Base-by-base conservation (phyloP, 2,329 filamentous ascomycete genomes). In the Penicillium sp. region DNA sequence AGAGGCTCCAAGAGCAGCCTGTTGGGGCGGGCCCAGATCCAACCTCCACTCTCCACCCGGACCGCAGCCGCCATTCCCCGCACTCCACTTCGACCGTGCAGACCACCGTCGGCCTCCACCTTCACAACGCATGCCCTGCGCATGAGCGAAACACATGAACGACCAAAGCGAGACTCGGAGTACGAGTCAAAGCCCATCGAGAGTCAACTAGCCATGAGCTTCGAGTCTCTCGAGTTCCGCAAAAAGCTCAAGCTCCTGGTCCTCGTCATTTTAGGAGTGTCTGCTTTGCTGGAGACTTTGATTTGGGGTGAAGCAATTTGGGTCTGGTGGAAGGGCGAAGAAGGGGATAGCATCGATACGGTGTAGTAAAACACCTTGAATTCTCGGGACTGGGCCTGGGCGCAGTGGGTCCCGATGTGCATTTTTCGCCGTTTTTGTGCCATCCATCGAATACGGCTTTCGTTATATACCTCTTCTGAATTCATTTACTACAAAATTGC, bases 271-370 rank as follows among this genome's bases (percentile, higher is more conserved):
- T 11, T 51, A 4, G 20, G 20, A 1, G 33, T 47, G 10, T 45
- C 46, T 13, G 53, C 45, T 7, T 11, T 33, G 2, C 27, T 53
- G 5, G 49, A 55, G 28, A 28, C 45, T n/a, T 44, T 55, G 13
- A 43, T 45, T 13, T 55, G 44, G 42, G 44, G 53, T 8, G 46
- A 51, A 35, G 38, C 42, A n/a, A 36, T 43, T n/a, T 55, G 53
- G 53, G 33, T 46, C 3, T 55, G 53, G 53, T 55, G 50, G 49
- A 52, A 49, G 13, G 46, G 36, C 0, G 28, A 46, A 13, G 46
- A 55, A 14, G 50, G 46, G 1, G 49, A 52, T 40, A 25, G 18
- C n/a, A 22, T 48, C 18, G 22, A 53, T 38, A 38, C 18, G 18
- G 35, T 20, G 31, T 35, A 6, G 13, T 13, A 14, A 16, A 9